Conservation (phyloP, 345 rosid genomes). For the Arabidopsis suecica region DNA sequence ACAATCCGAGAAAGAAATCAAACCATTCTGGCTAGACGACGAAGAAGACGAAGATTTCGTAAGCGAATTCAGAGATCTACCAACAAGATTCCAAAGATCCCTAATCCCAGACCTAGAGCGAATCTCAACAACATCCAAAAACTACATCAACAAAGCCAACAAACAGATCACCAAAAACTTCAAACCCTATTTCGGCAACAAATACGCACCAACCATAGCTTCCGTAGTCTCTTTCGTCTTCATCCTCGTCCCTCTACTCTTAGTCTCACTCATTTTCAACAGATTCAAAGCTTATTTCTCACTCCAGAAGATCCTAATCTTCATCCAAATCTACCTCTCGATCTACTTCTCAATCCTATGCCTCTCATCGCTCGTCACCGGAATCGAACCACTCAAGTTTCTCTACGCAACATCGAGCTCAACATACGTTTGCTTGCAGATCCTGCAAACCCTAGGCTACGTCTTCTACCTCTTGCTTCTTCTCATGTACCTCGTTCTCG, state of each 20-base stretch:
- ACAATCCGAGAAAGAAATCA: constrained; percentile 40
- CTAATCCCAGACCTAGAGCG: constrained; percentile 80
- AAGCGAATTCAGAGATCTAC: constrained; percentile 77
- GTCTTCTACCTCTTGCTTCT: constrained; percentile 73
- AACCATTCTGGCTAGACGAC: constrained; percentile 64
- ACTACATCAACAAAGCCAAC: constrained; percentile 77
- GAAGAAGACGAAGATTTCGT: constrained; percentile 70
- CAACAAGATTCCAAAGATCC: constrained; percentile 68
- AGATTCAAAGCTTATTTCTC: constrained; percentile 88
- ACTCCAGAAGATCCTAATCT: constrained; percentile 77
- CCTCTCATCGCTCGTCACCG: constrained; percentile 69
- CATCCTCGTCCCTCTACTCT: constrained; percentile 71
- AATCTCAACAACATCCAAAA: constrained; percentile 77
- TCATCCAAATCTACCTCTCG: constrained; percentile 88
- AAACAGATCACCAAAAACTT: constrained; percentile 80
- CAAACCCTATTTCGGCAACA: constrained; percentile 80
- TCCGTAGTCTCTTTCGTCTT: constrained; percentile 68
- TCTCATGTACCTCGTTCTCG: constrained; percentile 75
- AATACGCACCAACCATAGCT: constrained; percentile 75
- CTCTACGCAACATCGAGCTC: constrained; percentile 80
- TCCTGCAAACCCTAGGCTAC: constrained; percentile 80
- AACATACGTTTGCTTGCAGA: constrained; percentile 73
- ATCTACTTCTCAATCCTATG: constrained; percentile 93
- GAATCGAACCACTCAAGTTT: constrained; percentile 84
- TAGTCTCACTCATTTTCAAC: constrained; percentile 80